phyloP scores from a whole-genome alignment of 306 rosid species.

The Hylodesmum podocarpum region DNA sequence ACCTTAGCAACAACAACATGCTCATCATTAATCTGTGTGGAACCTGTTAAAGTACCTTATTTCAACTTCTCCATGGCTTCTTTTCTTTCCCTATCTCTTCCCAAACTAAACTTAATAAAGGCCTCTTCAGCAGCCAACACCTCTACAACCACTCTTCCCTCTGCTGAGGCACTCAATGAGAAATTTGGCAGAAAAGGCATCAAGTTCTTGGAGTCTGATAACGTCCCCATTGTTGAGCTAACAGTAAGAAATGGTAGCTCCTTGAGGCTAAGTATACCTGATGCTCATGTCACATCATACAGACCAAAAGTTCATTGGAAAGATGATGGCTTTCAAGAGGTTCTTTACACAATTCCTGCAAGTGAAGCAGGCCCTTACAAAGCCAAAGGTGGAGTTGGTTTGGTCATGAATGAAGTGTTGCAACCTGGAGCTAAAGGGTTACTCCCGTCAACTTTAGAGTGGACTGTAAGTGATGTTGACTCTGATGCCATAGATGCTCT shows the following conservation, averaged over 20 bases:
- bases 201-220: slow-evolving; percentile 61
- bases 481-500: slow-evolving; percentile 90
- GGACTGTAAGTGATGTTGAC: slow-evolving; percentile 83
- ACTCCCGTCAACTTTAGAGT: slow-evolving; percentile 57
- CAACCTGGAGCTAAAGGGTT: slow-evolving; percentile 53
- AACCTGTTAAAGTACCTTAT: slow-evolving; percentile 42
- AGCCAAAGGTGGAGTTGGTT: slow-evolving; percentile 77
- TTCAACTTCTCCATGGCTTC: slow-evolving; percentile 69
- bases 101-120: slow-evolving; percentile 56
- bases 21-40: slow-evolving; percentile 44
- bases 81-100: slow-evolving; percentile 76
- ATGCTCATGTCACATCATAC: slow-evolving; percentile 87
- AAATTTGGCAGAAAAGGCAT: slow-evolving; percentile 79
- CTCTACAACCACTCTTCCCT: slow-evolving; percentile 30
- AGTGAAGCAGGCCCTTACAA: slow-evolving; percentile 39
- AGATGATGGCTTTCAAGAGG: slow-evolving; percentile 83
- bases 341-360: slow-evolving; percentile 68
- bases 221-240: slow-evolving; percentile 62
- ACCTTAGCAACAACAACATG: slow-evolving; percentile 38
- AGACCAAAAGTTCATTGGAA: slow-evolving; percentile 89
- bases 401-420: slow-evolving; percentile 62
- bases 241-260: slow-evolving; percentile 91
- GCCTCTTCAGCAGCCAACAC: slow-evolving; percentile 44
- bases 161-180: slow-evolving; percentile 62
- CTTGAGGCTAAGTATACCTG: slow-evolving; percentile 74